Evolutionary conservation across 2,329 filamentous ascomycete genomes (phyloP), one percentile per base, ranked within the genome.

Genomic region (Colletotrichum incanum): DNA sequence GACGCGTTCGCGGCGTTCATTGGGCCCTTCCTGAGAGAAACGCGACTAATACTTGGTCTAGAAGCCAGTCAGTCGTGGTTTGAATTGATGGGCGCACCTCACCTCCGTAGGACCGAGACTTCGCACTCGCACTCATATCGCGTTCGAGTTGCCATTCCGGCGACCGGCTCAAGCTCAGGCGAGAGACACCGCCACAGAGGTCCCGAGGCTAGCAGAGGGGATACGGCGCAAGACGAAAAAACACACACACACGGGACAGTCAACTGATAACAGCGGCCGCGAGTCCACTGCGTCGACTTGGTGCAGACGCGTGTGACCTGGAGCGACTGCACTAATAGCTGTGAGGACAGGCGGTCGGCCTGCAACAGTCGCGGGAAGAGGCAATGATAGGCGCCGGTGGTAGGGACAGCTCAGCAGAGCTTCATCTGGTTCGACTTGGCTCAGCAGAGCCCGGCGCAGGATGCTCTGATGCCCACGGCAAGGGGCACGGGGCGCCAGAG

Each of bases 321-420:
- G 31, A 18, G 18, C 28, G 50, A 31, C 31, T 41, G 60, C 41
- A 59, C 50, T 56, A 69, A 37, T 54, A 28, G 14, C 26, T 4
- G 37, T 20, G 58, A 52, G 47, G 58, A 70, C 7, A 23, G 62
- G 67, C 63, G 54, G 34, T 56, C 54, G 54, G 34, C 12, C 52
- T 26, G 54, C 54, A 39, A 6, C 18, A n/a, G 5, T 31, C 1
- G 47, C 47, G 55, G 26, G 54, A 69, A 69, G 18, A n/a, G 59
- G 69, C 59, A 72, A 65, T 72, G 65, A 72, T 72, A 20, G 59
- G 69, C 69, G 45, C 12, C 26, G 37, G 41, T 58, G 65, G 68
- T 61, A 26, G 56, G 56, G 31, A 52, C 64, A 63, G 68, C 41
- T 49, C 56, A 67, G 64, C 68, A 71, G 63, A 71, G 67, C 63